Percentiles rank a stretch among this genome's conserved stretches.
Conservation (phyloP, 2,329 filamentous ascomycete species). For the Cordyceps militaris region DNA sequence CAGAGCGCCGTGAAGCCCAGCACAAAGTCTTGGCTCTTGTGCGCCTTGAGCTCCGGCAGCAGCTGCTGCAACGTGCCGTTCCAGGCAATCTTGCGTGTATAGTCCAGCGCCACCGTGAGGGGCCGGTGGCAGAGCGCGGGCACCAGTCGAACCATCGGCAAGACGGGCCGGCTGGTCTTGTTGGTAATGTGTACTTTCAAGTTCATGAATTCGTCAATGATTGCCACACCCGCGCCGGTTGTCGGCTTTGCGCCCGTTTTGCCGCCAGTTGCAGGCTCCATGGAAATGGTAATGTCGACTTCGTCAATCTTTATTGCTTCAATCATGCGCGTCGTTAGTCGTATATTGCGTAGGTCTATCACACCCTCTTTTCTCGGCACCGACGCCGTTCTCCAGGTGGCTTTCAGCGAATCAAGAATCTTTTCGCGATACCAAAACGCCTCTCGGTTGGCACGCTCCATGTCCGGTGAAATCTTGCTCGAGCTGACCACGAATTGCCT, state of each 20-base stretch:
- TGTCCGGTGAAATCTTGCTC: slow-evolving; percentile 69
- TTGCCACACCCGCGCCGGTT: slow-evolving; percentile 19
- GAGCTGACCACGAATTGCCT: slow-evolving; percentile 89
- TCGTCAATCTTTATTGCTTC: slow-evolving; percentile 78
- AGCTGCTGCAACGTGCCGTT: slow-evolving; percentile 75
- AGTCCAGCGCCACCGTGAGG: slow-evolving; percentile 66
- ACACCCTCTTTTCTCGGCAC: slow-evolving; percentile 51
- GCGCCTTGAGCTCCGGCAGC: slow-evolving; percentile 55
- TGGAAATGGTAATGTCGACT: slow-evolving; percentile 57
- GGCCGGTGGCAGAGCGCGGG: slow-evolving; percentile 70
- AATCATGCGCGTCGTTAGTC: slow-evolving; percentile 70
- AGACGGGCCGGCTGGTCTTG: slow-evolving; percentile 58
- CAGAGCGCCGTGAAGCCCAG: slow-evolving; percentile 71
- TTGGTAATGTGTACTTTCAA: slow-evolving; percentile 69
- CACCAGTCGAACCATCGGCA: slow-evolving; percentile 67
- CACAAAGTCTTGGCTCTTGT: slow-evolving; percentile 51
- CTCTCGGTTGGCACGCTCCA: slow-evolving; percentile 70
- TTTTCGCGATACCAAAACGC: slow-evolving; percentile 88
- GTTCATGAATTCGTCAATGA: slow-evolving; percentile 53
- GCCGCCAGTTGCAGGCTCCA: slow-evolving; percentile 33
- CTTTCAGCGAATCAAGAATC: slow-evolving; percentile 63
- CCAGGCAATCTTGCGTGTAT: slow-evolving; percentile 76
- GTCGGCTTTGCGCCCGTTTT: background rate
- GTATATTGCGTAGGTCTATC: slow-evolving; percentile 70
- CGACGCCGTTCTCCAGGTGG: slow-evolving; percentile 59